Evolutionary conservation across 164 flowering plant species (phyloP), one percentile per base, ranked within the genome.

Genomic region (Umbilicus rupestris): DNA sequence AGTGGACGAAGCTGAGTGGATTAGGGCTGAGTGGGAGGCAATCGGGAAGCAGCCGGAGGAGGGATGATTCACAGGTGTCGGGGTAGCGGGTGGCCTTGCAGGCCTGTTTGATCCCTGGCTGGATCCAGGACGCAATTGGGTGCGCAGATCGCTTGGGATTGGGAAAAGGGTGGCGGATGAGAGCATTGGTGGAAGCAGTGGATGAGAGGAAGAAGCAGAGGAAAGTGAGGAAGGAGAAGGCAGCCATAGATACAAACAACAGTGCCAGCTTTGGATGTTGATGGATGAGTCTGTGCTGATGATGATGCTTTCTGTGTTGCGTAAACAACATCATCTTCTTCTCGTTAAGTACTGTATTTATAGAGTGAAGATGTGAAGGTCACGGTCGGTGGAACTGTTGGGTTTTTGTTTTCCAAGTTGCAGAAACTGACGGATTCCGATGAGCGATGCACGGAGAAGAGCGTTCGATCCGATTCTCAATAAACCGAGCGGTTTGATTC

Each of bases 71-170:
- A 16, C 65, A 63, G 8, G 24, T 4, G 6, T 63, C 46, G 3
- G 65, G 65, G 45, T 37, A 39, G 28, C 65, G 65, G 12, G 65
- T 35, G 46, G 65, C 29, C 2, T 35, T 63, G 30, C 65, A 63
- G 29, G 65, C 65, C 22, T 63, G 45, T 0, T 37, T 41, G 29
- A 63, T 20, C 29, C 42, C 29, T 1, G 65, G 65, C 5, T 55
- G 33, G 17, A 55, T 55, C 60, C 60, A 55, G 19, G 60, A 14
- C 19, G 17, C 33, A 11, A 52, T 52, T 33, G 22, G 20, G 22
- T 7, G 26, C 15, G 60, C 30, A 29, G 60, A 55, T 19, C 30
- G 26, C 11, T 24, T 22, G 29, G 0, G 15, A 29, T 19, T 29
- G 60, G 26, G 65, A 17, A 62, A 15, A 28, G 64, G 64, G 37